Conservation (phyloP, 768 basidiomycete genomes). For the Russula sp. region DNA sequence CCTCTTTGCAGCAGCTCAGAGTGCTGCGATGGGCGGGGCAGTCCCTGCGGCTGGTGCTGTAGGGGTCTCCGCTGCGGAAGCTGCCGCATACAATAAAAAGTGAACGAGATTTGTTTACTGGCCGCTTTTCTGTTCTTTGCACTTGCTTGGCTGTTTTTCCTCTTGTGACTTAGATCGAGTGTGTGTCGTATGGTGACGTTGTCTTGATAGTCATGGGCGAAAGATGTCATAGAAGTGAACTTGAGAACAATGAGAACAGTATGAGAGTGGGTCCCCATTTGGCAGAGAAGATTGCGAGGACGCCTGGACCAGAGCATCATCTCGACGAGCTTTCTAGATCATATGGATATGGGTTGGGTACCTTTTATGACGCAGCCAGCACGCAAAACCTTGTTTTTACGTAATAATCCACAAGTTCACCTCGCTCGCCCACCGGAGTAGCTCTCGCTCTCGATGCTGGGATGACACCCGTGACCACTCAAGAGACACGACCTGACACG, state of each 20-base stretch:
- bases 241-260: not conserved
- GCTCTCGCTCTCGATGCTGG: too few species aligned
- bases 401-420: not conserved
- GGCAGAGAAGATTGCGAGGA: too few species aligned
- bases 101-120: not conserved
- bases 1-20: slow-evolving; percentile 2
- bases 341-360: not conserved
- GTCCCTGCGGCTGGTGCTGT: not conserved
- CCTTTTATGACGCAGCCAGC: not conserved
- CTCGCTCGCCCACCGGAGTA: too few species aligned
- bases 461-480: not conserved
- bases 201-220: not conserved
- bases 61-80: not conserved
- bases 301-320: not conserved
- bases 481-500: not conserved
- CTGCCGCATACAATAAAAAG: not conserved
- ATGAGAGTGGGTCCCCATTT: too few species aligned
- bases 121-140: not conserved
- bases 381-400: not conserved
- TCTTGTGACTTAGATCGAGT: not conserved
- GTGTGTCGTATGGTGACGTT: not conserved
- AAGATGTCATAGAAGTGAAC: not conserved
- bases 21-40: not conserved
- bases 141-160: too few species aligned
- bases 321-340: not conserved